Evolutionary conservation across 495 filamentous ascomycete genomes (phyloP).

Genomic region (Aspergillus ostianus): DNA sequence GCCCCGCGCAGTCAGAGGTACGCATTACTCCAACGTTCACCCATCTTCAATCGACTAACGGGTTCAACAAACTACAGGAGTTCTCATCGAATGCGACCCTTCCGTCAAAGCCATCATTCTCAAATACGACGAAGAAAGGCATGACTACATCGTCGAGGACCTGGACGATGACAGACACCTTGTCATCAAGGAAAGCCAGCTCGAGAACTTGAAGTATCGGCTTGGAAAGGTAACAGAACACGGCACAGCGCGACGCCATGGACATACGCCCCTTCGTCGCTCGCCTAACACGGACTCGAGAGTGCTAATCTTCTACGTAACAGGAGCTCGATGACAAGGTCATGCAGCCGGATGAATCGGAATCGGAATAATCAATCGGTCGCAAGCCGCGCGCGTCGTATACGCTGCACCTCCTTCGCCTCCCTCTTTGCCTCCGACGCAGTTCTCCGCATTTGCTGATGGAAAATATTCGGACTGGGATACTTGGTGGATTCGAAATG

Average conservation of each 20-base stretch:
- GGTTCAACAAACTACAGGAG: slow-evolving; percentile 43
- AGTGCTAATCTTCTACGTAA: not conserved
- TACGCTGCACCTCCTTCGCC: not conserved
- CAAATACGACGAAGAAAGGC: slow-evolving; percentile 64
- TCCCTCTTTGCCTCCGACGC: no score
- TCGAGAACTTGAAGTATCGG: slow-evolving; percentile 56
- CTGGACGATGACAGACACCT: slow-evolving; percentile 68
- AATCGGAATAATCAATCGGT: slow-evolving; percentile 37
- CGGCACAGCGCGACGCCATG: slow-evolving; percentile 10
- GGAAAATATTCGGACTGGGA: no score
- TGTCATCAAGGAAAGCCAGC: slow-evolving; percentile 68
- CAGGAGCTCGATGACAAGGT: slow-evolving; percentile 56
- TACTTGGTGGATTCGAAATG: no score
- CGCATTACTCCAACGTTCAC: not conserved
- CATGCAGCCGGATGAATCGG: slow-evolving; percentile 52
- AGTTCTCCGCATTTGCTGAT: not conserved
- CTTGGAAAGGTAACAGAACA: slow-evolving; percentile 53
- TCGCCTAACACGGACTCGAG: not conserved
- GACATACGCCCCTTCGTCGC: no score
- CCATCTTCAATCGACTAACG: not conserved
- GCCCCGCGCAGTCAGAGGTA: slow-evolving; percentile 51
- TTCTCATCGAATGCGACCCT: slow-evolving; percentile 74
- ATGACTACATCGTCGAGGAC: slow-evolving; percentile 75
- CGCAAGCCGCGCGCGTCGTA: not conserved
- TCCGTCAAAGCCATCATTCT: slow-evolving; percentile 75